phyloP scores from a whole-genome alignment of 169 alveolate species.

The Theileria orientalis region DNA sequence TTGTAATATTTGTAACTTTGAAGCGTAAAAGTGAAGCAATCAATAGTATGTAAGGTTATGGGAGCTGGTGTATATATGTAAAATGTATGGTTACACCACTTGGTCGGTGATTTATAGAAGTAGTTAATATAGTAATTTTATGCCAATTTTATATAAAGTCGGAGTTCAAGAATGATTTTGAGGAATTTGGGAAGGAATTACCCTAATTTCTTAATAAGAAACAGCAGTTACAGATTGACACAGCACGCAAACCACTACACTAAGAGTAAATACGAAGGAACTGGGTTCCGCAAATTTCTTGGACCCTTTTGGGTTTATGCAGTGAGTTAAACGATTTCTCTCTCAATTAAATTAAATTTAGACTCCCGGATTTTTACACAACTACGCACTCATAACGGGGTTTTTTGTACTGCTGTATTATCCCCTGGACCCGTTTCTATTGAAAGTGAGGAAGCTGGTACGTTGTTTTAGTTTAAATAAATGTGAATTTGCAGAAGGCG shows the following conservation, averaged over 20 bases:
- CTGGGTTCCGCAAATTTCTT: constrained; percentile 28
- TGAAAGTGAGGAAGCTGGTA: constrained; percentile 48
- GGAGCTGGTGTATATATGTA: no score
- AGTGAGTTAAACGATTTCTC: constrained; percentile 17
- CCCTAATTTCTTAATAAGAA: background rate
- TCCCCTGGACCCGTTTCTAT: constrained; percentile 51
- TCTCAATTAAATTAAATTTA: background rate
- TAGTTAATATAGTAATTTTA: no score
- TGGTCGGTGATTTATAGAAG: no score
- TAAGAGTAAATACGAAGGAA: constrained; percentile 53
- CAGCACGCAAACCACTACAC: constrained; percentile 24
- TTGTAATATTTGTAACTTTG: no score
- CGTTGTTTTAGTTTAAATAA: background rate
- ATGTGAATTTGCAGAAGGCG: constrained; percentile 29
- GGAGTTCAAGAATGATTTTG: background rate
- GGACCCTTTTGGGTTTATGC: constrained; percentile 59
- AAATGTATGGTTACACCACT: no score
- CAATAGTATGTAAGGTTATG: no score
- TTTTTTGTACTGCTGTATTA: constrained; percentile 33
- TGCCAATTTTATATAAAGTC: no score
- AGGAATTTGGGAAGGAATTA: background rate
- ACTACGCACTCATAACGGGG: constrained; percentile 13
- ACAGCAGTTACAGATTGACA: background rate
- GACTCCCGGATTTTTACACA: constrained; percentile 46
- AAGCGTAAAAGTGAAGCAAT: no score